Conservation (phyloP, 306 rosid genomes). For the Cotoneaster glaucophyllus region DNA sequence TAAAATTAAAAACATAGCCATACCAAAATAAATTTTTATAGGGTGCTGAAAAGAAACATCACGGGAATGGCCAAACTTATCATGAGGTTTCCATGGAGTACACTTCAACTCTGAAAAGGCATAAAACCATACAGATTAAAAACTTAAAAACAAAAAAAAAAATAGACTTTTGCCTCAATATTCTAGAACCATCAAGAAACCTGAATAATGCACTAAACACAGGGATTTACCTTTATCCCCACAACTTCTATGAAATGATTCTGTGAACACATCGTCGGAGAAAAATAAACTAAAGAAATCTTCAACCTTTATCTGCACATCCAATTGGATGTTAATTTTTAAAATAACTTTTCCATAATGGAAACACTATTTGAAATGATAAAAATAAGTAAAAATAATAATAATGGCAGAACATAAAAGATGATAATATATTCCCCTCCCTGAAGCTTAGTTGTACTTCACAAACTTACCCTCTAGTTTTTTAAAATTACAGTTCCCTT, state of each 20-base stretch:
- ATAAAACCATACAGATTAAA: neutral
- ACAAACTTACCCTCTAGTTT: neutral
- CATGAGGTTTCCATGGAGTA: slow-evolving; percentile 62
- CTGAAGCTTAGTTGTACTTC: neutral
- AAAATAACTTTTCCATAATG: slow-evolving; percentile 3
- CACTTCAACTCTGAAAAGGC: slow-evolving; percentile 57
- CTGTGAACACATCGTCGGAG: slow-evolving; percentile 61
- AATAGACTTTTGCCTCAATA: neutral
- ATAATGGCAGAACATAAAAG: neutral
- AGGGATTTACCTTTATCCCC: slow-evolving; percentile 77
- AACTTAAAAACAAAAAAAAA: neutral
- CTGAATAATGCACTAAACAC: slow-evolving; percentile 5
- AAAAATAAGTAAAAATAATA: neutral
- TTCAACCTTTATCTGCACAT: slow-evolving; percentile 78
- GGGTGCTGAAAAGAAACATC: slow-evolving; percentile 89
- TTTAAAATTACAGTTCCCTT: neutral
- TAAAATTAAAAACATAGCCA: slow-evolving; percentile 5
- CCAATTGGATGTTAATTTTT: slow-evolving; percentile 16
- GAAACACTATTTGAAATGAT: neutral
- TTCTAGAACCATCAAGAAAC: slow-evolving; percentile 5
- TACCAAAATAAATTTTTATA: slow-evolving; percentile 91
- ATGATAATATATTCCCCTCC: neutral
- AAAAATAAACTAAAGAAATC: slow-evolving; percentile 73
- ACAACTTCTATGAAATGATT: slow-evolving; percentile 62
- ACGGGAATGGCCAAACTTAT: slow-evolving; percentile 67